Evolutionary conservation across 73 alveolate genomes (phyloP).

Genomic region (Tetrahymena borealis): DNA sequence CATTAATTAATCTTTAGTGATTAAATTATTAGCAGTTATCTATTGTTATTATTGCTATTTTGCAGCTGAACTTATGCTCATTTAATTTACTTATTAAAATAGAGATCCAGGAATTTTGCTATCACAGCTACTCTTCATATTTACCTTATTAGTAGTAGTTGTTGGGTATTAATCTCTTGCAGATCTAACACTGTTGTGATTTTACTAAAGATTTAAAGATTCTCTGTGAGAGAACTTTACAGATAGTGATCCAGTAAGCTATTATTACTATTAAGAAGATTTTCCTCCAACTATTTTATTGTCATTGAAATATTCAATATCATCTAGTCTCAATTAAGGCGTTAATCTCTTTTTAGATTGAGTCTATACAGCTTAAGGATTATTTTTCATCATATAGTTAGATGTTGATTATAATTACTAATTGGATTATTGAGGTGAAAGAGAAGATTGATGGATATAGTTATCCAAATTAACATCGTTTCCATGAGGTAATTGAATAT

Average conservation of each 20-base stretch:
- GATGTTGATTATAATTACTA: not conserved
- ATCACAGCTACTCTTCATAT: not conserved
- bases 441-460: too few relatives aligned
- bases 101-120: not conserved
- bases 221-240: not conserved
- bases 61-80: not conserved
- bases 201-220: not conserved
- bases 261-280: not conserved
- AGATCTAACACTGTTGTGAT: not conserved
- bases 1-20: not conserved
- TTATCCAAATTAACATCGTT: not conserved
- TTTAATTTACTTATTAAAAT: not conserved
- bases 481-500: not conserved
- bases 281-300: not conserved
- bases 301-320: not conserved
- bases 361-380: not conserved
- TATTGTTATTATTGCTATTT: not conserved
- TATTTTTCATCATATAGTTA: not conserved
- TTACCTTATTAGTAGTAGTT: not conserved
- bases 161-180: not conserved
- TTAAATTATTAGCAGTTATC: not conserved
- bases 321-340: not conserved
- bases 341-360: not conserved
- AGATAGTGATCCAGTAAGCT: not conserved
- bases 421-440: not conserved